Conservation (phyloP, 768 basidiomycete genomes). For the Ephemerocybe angulata region DNA sequence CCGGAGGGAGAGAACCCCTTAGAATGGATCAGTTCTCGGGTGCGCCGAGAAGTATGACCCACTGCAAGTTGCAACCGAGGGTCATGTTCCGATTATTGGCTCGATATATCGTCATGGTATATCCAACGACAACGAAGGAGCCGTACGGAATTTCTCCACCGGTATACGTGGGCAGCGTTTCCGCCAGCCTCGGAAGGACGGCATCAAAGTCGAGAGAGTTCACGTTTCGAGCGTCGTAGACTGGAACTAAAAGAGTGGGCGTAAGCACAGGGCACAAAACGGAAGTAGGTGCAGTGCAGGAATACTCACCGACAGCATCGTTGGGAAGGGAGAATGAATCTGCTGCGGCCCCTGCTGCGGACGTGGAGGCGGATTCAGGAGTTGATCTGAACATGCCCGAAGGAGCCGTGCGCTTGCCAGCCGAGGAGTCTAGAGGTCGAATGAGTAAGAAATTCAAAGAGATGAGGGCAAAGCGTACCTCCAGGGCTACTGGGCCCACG, state of each 20-base stretch:
- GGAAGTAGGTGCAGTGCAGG: background rate
- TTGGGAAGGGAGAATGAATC: background rate
- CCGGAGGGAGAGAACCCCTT: too few species aligned
- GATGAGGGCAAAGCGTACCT: background rate
- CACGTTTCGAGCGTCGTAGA: background rate
- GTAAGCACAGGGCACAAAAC: too few species aligned
- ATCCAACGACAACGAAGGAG: background rate
- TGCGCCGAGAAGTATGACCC: background rate
- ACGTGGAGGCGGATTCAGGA: background rate
- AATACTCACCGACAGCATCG: background rate
- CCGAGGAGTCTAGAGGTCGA: too few species aligned
- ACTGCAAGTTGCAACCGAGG: conserved; percentile 1
- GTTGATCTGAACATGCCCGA: background rate
- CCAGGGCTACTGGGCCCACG: background rate
- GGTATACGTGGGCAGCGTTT: background rate
- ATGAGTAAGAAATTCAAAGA: background rate
- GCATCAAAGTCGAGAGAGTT: background rate
- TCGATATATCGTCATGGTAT: background rate
- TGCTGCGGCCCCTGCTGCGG: background rate
- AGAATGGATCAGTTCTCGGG: too few species aligned
- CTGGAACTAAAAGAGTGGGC: background rate
- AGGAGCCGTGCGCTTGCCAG: background rate
- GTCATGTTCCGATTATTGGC: background rate
- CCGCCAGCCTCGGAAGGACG: background rate
- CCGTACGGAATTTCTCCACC: background rate